Evolutionary conservation across 228 moss, liverwort and hornwort genomes (phyloP).

Genomic region (Sphagnum fallax): DNA sequence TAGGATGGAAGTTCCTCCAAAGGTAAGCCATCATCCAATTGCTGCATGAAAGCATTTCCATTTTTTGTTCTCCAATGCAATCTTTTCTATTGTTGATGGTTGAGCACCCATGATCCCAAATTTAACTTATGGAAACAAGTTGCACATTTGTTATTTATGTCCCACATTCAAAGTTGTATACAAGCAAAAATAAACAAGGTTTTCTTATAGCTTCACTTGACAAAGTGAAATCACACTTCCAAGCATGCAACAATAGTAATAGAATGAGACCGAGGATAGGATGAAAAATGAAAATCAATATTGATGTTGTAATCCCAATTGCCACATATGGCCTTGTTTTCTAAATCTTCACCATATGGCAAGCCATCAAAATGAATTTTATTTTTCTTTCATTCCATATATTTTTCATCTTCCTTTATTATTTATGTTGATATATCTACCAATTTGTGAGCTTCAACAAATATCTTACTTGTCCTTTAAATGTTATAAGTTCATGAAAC

Average conservation of each 20-base stretch:
- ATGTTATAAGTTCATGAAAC: too few species aligned
- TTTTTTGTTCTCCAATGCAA: slow-evolving; percentile 26
- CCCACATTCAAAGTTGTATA: background rate
- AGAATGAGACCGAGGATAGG: slow-evolving; percentile 72
- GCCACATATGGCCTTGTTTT: slow-evolving; percentile 48
- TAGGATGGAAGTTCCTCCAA: slow-evolving; percentile 13
- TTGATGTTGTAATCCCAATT: slow-evolving; percentile 48
- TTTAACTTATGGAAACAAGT: too few species aligned
- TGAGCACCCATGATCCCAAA: slow-evolving; percentile 8
- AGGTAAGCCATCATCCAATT: slow-evolving; percentile 29
- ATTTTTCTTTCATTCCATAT: background rate
- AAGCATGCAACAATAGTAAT: slow-evolving; percentile 59
- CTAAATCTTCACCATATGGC: slow-evolving; percentile 64
- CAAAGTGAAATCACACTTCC: slow-evolving; percentile 80
- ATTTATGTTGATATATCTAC: background rate
- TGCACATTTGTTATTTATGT: background rate
- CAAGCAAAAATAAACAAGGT: slow-evolving; percentile 7
- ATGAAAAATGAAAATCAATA: slow-evolving; percentile 80
- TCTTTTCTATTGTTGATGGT: slow-evolving; percentile 51
- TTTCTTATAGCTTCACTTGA: slow-evolving; percentile 37
- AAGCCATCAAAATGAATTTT: too few species aligned
- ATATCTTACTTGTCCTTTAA: too few species aligned
- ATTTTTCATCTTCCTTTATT: background rate
- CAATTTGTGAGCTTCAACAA: background rate
- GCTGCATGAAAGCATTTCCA: slow-evolving; percentile 36